A percentile compares a stretch with the other conserved stretches of the same genome.
These are phyloP conservation scores for Tillandsia leiboldiana DNA, from an alignment of 176 grass and related monocot genomes.

Conservation along the genomic window DNA sequence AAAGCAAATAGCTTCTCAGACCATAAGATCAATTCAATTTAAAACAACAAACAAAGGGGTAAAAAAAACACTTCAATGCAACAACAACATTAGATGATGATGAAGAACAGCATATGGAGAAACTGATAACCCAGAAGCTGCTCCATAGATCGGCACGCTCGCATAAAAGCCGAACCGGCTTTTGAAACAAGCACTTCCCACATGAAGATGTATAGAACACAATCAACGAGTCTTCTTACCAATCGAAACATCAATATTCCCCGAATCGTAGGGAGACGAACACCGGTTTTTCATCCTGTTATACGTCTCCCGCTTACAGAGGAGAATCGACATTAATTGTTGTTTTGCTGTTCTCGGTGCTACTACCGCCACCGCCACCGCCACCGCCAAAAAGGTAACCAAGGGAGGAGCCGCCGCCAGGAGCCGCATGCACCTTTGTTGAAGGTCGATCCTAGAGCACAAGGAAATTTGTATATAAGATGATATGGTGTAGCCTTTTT, in stretches of 20 bases:
- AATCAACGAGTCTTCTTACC: background rate
- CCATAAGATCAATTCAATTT: no score
- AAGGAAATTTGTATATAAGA: background rate
- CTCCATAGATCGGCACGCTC: no score
- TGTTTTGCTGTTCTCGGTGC: background rate
- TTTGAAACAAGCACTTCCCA: background rate
- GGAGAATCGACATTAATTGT: no score
- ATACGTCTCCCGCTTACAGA: no score
- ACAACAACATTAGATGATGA: no score
- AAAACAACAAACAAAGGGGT: no score
- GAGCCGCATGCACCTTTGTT: constrained; percentile 64
- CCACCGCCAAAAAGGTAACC: constrained; percentile 50
- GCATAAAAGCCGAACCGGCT: no score
- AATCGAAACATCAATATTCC: background rate
- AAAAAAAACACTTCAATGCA: no score
- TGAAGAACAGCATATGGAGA: no score
- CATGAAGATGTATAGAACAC: background rate
- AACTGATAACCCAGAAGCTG: no score
- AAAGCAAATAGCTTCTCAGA: no score
- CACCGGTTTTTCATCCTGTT: background rate
- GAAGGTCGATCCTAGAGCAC: constrained; percentile 48
- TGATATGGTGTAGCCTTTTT: no score
- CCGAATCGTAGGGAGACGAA: background rate
- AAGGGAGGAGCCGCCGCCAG: constrained; percentile 45
- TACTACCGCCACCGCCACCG: constrained; percentile 16